Evolutionary conservation across 2,329 filamentous ascomycete genomes (phyloP).

Genomic region (Nemania sp.): DNA sequence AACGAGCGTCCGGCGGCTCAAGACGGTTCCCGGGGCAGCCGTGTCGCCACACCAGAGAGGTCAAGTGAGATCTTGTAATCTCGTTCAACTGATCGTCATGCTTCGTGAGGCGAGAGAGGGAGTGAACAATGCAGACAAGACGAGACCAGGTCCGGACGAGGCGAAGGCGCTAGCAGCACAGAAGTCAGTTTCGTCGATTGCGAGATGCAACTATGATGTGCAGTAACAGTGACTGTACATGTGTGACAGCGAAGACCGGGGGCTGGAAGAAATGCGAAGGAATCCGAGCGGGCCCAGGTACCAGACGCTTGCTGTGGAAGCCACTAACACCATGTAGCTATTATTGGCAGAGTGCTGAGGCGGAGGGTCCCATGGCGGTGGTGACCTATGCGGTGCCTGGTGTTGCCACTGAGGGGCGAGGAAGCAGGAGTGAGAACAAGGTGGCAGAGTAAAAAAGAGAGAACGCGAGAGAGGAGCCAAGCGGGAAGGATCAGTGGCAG

Average conservation of each 20-base stretch:
- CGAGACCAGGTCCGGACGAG: conserved; percentile 4
- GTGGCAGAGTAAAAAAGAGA: background rate
- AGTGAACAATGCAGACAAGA: background rate
- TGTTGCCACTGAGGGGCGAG: conserved; percentile 24
- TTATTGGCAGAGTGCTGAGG: conserved; percentile 6
- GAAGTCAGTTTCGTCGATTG: conserved; percentile 13
- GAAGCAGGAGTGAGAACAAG: background rate
- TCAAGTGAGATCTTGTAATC: background rate
- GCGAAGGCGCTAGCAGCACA: conserved; percentile 5
- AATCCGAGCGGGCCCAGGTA: background rate
- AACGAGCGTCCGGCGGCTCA: background rate
- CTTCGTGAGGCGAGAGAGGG: conserved; percentile 4
- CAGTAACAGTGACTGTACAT: conserved; percentile 15
- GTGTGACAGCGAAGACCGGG: conserved; percentile 17
- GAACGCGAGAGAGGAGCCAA: too few relatives aligned
- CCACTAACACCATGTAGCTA: conserved; percentile 1
- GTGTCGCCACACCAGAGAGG: background rate
- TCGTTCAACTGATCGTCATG: conserved; percentile 4
- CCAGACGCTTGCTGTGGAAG: background rate
- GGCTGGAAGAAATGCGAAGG: too few relatives aligned
- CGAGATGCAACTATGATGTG: conserved; percentile 11
- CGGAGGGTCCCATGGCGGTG: conserved; percentile 17
- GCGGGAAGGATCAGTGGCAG: conserved; percentile 1
- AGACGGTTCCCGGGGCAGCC: background rate
- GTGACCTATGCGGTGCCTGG: conserved; percentile 7